Evolutionary conservation across 1,139 yeast species (phyloP), one percentile per base, ranked within the genome.

Genomic region (Saccharomycopsis hybrid): DNA sequence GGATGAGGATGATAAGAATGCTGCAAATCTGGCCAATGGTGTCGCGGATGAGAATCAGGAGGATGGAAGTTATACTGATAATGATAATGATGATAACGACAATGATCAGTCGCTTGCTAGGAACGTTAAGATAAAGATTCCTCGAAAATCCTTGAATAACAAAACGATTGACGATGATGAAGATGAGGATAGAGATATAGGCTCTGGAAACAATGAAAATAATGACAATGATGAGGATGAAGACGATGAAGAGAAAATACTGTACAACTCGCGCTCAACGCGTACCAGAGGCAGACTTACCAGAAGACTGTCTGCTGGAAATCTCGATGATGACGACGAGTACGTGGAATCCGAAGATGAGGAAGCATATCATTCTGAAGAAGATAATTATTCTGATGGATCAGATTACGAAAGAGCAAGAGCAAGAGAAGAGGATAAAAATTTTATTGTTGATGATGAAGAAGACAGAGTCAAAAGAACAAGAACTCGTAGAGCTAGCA

Each of bases 321-420:
- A 24, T 55, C 51, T 27, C 58, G 49, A 32, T 13, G 45, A 54
- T 27, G 63, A 57, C 8, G 68, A 63, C 27, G 73, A 69, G 44
- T 68, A 68, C 9, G 66, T 60, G 8, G 63, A 62, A 25, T 64
- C 66, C 9, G 71, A 63, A 32, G 70, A 66, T 11, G 70, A 66
- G 9, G 54, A 46, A n/a, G 31, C 38, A 11, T 18, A 29, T 7
- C 31, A n/a, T 7, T 53, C 51, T n/a, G 58, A 50, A 27, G 59
- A 47, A 31, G 57, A 52, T 39, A 59, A 54, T 27, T 60, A 40
- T 18, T 31, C 52, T 9, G 48, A 44, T 13, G 47, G 36, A 27
- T 31, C 31, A 28, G 48, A 57, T 28, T 57, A 55, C 43, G 60
- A 54, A 9, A 58, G 54, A 7, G 53, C 29, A 33, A 39, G n/a